phyloP scores from a whole-genome alignment of 2,329 filamentous ascomycete species.

The Scopulariopsis brevicaulis region DNA sequence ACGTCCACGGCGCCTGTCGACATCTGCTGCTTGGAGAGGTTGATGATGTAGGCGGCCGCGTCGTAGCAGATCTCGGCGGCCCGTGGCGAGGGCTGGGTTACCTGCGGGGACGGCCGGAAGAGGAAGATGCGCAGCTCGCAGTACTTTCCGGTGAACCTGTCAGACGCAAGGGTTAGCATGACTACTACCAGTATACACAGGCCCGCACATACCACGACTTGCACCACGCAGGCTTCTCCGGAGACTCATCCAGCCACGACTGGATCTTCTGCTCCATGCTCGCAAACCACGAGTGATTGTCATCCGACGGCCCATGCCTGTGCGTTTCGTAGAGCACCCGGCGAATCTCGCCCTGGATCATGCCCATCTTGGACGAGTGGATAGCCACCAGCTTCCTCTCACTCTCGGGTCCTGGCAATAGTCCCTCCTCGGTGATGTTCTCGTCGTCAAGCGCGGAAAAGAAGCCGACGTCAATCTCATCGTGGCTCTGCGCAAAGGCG shows the following conservation, averaged over 20 bases:
- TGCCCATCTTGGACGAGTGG: constrained; percentile 86
- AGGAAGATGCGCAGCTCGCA: constrained; percentile 85
- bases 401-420: constrained; percentile 59
- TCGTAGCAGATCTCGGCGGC: constrained; percentile 77
- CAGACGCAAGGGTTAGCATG: background rate
- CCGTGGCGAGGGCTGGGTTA: constrained; percentile 70
- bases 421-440: constrained; percentile 68
- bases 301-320: constrained; percentile 61
- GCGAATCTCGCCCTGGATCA: constrained; percentile 79
- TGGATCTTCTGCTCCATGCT: constrained; percentile 70
- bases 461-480: constrained; percentile 76
- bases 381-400: constrained; percentile 82
- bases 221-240: constrained; percentile 60
- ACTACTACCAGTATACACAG: background rate
- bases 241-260: constrained; percentile 67
- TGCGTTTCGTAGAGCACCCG: constrained; percentile 80
- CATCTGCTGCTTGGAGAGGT: constrained; percentile 71
- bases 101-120: constrained; percentile 83
- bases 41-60: constrained; percentile 70
- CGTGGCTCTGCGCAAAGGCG: constrained; percentile 70
- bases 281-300: constrained; percentile 78
- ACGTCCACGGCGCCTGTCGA: constrained; percentile 66
- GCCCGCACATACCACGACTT: constrained; percentile 54
- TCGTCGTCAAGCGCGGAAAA: constrained; percentile 75
- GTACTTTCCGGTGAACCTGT: constrained; percentile 55